Percentiles rank a stretch among this genome's conserved stretches.
Evolutionary conservation across 352 stramenopile species (phyloP).

Genomic region (Pythium brassicae): DNA sequence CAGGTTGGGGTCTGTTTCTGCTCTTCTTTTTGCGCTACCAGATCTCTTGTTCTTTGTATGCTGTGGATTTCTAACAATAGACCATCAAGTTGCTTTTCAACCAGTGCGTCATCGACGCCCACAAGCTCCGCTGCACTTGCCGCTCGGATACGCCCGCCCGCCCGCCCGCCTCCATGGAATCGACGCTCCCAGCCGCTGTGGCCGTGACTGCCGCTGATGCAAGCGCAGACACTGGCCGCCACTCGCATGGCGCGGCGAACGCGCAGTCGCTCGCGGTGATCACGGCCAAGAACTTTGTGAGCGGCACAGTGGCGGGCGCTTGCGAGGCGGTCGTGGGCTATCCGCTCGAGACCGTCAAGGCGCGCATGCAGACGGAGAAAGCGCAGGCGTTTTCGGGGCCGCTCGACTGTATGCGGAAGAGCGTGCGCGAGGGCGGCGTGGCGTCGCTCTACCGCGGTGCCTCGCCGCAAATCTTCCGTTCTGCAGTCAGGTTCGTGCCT

Average conservation of each 20-base stretch:
- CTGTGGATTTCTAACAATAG: not conserved
- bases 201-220: conserved; percentile 2
- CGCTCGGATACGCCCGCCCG: not conserved
- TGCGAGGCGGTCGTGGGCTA: conserved; percentile 64
- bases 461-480: conserved; percentile 66
- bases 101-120: conserved; percentile 8
- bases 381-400: conserved; percentile 31
- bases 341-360: conserved; percentile 64
- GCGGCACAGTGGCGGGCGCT: conserved; percentile 46
- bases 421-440: conserved; percentile 44
- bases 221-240: not conserved
- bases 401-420: conserved; percentile 55
- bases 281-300: conserved; percentile 62
- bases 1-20: not conserved
- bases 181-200: conserved; percentile 13
- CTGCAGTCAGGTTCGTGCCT: conserved; percentile 42
- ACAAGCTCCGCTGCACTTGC: not conserved
- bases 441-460: conserved; percentile 60
- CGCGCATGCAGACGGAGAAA: conserved; percentile 64
- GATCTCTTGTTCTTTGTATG: no score
- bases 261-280: conserved; percentile 42
- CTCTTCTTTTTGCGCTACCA: not conserved
- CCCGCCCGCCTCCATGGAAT: conserved; percentile 8
- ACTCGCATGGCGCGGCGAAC: not conserved
- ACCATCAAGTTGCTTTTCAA: not conserved